A percentile compares a stretch with the other conserved stretches of the same genome.
These are phyloP conservation scores for Tausonia pullulans DNA, from an alignment of 1,284 basidiomycete genomes.

Conservation along the genomic window DNA sequence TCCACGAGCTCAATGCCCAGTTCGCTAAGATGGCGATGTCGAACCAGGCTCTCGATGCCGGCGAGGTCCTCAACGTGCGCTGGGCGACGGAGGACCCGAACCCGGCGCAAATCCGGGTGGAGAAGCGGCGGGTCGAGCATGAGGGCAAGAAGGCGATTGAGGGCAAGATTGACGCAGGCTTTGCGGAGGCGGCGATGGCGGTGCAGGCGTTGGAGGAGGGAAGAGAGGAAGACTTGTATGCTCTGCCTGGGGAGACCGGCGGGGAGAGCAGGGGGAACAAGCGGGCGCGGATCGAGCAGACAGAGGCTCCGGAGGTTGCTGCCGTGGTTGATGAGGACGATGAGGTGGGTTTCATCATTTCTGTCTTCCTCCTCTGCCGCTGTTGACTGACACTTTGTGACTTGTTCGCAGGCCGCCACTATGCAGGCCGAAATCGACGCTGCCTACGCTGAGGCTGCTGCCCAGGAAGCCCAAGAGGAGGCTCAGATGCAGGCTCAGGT, in stretches of 20 bases:
- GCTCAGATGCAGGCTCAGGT: conserved; percentile 3
- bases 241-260: not conserved
- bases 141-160: conserved; percentile 70
- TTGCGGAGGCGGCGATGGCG: conserved; percentile 73
- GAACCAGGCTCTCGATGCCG: conserved; percentile 92
- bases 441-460: conserved; percentile 1
- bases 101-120: conserved; percentile 69
- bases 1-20: conserved; percentile 72
- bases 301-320: not conserved
- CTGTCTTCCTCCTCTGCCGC: no score
- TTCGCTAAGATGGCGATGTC: conserved; percentile 99
- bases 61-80: conserved; percentile 94
- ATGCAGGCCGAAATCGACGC: conserved; percentile 3
- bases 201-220: conserved; percentile 70
- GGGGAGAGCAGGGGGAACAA: not conserved
- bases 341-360: not conserved
- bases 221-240: conserved; percentile 31
- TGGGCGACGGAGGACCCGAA: conserved; percentile 98
- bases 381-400: not conserved
- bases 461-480: conserved; percentile 2
- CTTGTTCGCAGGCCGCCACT: not conserved
- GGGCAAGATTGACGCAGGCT: conserved; percentile 55
- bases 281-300: not conserved
- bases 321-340: not conserved
- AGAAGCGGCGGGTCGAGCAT: conserved; percentile 67